Percentiles rank a stretch among this genome's conserved stretches.
Conservation (phyloP, 1,139 yeast species). For the Yamadazyma kanchanaburiensis region DNA sequence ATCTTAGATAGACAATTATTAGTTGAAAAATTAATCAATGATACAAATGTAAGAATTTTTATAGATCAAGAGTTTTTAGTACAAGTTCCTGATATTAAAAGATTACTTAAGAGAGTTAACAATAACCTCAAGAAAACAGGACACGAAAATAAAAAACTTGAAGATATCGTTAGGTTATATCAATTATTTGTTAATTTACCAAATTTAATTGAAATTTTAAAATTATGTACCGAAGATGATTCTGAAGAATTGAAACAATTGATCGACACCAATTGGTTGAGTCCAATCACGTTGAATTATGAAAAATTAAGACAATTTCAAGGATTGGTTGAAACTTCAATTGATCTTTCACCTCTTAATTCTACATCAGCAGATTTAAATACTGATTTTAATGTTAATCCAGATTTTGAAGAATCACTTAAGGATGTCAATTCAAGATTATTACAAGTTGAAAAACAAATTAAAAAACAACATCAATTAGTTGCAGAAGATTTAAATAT, state of each 20-base stretch:
- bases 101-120: constrained; percentile 64
- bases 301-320: constrained; percentile 62
- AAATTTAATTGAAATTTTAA: constrained; percentile 53
- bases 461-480: constrained; percentile 57
- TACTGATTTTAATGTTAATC: constrained; percentile 77
- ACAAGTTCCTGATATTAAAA: constrained; percentile 78
- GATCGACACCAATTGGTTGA: constrained; percentile 52
- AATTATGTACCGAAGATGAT: constrained; percentile 32
- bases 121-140: constrained; percentile 36
- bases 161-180: constrained; percentile 88
- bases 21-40: constrained; percentile 70
- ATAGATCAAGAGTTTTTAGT: constrained; percentile 67
- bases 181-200: constrained; percentile 75
- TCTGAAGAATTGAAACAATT: constrained; percentile 27
- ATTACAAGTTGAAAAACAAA: constrained; percentile 51
- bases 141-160: constrained; percentile 52
- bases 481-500: constrained; percentile 74
- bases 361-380: constrained; percentile 35
- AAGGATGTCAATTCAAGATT: constrained; percentile 57
- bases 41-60: constrained; percentile 61
- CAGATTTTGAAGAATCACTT: constrained; percentile 83
- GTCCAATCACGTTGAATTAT: constrained; percentile 49
- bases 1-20: constrained; percentile 69
- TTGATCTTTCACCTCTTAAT: constrained; percentile 79
- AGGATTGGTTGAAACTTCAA: constrained; percentile 88